phyloP scores from a whole-genome alignment of 2,329 filamentous ascomycete species.

The Xylaria sp. region DNA sequence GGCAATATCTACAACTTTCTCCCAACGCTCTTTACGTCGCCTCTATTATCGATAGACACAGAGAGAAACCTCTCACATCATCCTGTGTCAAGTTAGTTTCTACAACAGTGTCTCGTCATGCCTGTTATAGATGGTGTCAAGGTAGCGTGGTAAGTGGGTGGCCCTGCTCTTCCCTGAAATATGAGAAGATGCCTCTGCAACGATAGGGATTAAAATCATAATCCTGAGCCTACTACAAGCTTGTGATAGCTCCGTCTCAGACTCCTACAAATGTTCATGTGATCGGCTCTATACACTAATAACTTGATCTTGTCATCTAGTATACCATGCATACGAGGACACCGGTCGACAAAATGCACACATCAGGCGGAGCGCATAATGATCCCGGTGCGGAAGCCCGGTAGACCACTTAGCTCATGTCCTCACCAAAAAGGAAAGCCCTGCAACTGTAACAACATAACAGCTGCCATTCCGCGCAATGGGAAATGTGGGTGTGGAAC shows the following conservation, averaged over 20 bases:
- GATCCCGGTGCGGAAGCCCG: constrained; percentile 74
- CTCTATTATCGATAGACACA: neutral
- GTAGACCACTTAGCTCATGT: constrained; percentile 71
- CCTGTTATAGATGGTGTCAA: constrained; percentile 72
- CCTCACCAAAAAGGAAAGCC: constrained; percentile 66
- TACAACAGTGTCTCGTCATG: constrained; percentile 52
- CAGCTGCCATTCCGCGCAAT: constrained; percentile 65
- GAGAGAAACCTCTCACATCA: constrained; percentile 1
- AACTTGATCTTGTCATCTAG: constrained; percentile 46
- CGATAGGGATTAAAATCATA: neutral
- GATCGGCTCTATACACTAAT: constrained; percentile 23
- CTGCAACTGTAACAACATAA: constrained; percentile 69
- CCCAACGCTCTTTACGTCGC: constrained; percentile 8
- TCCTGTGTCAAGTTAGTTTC: neutral
- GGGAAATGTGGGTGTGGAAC: constrained; percentile 60
- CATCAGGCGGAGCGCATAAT: constrained; percentile 71
- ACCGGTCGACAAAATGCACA: constrained; percentile 76
- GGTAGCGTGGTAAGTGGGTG: constrained; percentile 70
- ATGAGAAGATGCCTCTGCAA: neutral
- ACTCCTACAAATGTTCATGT: neutral
- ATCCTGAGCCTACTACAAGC: neutral
- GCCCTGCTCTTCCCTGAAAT: neutral
- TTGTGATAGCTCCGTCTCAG: neutral
- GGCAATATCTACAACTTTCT: neutral
- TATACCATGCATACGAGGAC: constrained; percentile 76